Evolutionary conservation across 202 grass and related monocot species (phyloP), one percentile per base, ranked within the genome.

Genomic region (Setaria italica): DNA sequence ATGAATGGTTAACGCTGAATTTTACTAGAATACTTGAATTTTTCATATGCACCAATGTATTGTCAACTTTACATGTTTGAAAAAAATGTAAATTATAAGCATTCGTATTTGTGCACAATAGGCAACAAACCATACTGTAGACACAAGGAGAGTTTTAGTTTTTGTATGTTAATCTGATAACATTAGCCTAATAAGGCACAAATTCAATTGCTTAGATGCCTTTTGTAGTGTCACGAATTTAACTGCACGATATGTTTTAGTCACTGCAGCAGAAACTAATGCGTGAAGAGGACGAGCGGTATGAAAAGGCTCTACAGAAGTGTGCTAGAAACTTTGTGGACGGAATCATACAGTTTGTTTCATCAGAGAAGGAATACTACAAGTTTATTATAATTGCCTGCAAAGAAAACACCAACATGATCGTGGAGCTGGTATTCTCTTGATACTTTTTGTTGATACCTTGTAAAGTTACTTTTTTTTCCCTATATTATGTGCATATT

Each of bases 341-440:
- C 67, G 82, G 82, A 53, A 50, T 84, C 34, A 55, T 84, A 42
- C 33, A 84, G 48, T 84, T 54, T n/a, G 12, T 84, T 7, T 84
- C 60, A 17, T 76, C 60, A 42, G 72, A 84, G 13, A 84, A 55
- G 16, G 72, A 84, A 39, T 45, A 65, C 82, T 84, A 84, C 72
- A 84, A 55, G 47, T 76, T 76, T 65, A 39, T 67, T 55, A 45
- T 84, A 76, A 66, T 84, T 2, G 48, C 82, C 33, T 76, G 60
- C 72, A 84, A 76, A 76, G 82, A 67, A 3, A 84, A 55, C 21
- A 51, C n/a, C 49, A 76, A 84, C 76, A 76, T 45, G 60, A 66
- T 84, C 21, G 32, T 55, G 60, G 60, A 84, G 59, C 19, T 66
- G 82, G 82, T 84, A 84, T 53, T 66, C 13, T 67, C 58, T 32